Conservation (phyloP, 2,329 filamentous ascomycete species). For the Graphilbum sp. region DNA sequence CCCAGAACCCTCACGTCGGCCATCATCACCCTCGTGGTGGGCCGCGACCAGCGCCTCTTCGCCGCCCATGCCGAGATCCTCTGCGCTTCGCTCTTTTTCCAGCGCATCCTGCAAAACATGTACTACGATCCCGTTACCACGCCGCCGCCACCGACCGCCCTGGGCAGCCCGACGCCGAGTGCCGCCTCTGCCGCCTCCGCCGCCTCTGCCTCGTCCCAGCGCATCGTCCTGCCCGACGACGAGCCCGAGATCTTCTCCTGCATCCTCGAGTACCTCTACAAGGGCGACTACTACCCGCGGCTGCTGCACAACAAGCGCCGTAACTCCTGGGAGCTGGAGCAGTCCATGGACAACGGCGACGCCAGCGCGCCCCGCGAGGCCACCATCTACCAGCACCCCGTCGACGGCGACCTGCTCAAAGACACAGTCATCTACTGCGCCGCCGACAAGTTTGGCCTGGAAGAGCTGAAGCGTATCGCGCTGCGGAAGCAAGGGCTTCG, state of each 20-base stretch:
- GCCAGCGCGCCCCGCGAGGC: constrained; percentile 26
- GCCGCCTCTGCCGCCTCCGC: background rate
- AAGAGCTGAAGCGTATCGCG: constrained; percentile 70
- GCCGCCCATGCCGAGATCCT: constrained; percentile 83
- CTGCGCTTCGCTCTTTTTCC: constrained; percentile 63
- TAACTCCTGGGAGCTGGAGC: constrained; percentile 71
- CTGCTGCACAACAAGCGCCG: constrained; percentile 67
- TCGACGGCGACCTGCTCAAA: constrained; percentile 57
- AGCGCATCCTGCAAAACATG: constrained; percentile 36
- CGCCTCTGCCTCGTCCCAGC: constrained; percentile 27
- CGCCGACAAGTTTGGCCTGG: constrained; percentile 67
- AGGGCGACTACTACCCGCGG: constrained; percentile 81
- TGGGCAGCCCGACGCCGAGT: background rate
- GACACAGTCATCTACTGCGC: constrained; percentile 87
- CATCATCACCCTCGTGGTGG: constrained; percentile 67
- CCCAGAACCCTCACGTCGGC: constrained; percentile 41
- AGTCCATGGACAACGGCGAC: constrained; percentile 27
- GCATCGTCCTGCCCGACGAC: constrained; percentile 68
- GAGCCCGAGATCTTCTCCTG: constrained; percentile 84
- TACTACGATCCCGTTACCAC: constrained; percentile 5
- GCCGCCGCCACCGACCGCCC: background rate
- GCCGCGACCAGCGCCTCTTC: constrained; percentile 72
- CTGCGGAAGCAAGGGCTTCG: constrained; percentile 79
- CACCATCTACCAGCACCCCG: constrained; percentile 50
- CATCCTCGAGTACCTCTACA: constrained; percentile 82